These are phyloP conservation scores for Fusarium sp. DNA, from an alignment of 2,329 filamentous ascomycete species.

Conservation along the genomic window DNA sequence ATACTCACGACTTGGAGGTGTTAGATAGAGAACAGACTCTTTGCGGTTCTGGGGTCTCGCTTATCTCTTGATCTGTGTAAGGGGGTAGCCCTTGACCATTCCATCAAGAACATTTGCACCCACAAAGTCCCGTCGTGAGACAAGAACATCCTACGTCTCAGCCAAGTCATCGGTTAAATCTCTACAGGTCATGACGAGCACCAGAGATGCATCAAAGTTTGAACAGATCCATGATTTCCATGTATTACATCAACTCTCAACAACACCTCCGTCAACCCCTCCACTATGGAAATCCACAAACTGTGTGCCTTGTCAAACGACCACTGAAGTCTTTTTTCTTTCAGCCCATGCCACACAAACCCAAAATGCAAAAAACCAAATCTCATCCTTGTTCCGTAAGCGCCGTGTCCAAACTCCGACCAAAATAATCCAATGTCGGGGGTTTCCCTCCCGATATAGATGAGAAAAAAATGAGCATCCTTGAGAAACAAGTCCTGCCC, in stretches of 20 bases:
- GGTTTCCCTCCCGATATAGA: constrained; percentile 5
- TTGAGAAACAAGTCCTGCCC: constrained; percentile 21
- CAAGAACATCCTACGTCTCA: not conserved
- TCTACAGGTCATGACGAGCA: not conserved
- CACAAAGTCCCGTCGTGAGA: not conserved
- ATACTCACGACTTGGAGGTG: not conserved
- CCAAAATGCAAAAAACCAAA: constrained; percentile 24
- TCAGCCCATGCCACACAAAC: constrained; percentile 33
- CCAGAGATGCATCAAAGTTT: not conserved
- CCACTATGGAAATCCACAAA: constrained; percentile 20
- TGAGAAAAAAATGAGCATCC: constrained; percentile 17
- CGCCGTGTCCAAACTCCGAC: constrained; percentile 35
- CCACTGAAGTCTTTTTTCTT: constrained; percentile 37
- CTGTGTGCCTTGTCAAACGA: constrained; percentile 21
- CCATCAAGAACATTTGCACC: not conserved
- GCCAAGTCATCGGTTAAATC: not conserved
- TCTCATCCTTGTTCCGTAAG: constrained; percentile 19
- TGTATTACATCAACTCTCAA: constrained; percentile 38
- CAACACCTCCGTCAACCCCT: not conserved
- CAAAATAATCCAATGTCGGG: constrained; percentile 16
- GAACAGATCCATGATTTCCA: constrained; percentile 19
- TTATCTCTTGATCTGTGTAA: not conserved
- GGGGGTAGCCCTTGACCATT: not conserved
- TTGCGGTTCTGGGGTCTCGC: not conserved
- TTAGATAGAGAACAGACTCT: not conserved